A percentile compares a stretch with the other conserved stretches of the same genome.
Conservation (phyloP, 2,329 filamentous ascomycete species). For the Colletotrichum sp. region DNA sequence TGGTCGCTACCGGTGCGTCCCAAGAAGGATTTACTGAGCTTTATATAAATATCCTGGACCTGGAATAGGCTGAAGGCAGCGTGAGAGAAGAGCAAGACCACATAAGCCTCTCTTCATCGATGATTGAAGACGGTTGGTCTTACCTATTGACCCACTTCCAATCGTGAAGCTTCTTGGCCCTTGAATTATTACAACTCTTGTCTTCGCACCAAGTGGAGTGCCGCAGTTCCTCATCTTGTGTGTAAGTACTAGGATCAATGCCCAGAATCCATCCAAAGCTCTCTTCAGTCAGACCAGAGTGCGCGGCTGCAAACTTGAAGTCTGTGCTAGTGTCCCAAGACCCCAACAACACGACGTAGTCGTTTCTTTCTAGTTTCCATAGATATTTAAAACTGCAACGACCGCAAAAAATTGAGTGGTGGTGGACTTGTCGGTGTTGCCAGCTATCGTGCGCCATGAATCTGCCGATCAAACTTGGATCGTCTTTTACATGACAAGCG, state of each 20-base stretch:
- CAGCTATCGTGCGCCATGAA: not conserved
- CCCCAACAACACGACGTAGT: not conserved
- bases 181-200: not conserved
- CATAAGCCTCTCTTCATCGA: not conserved
- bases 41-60: not conserved
- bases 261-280: not conserved
- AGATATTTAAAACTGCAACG: not conserved
- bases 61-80: not conserved
- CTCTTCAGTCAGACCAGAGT: not conserved
- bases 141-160: not conserved
- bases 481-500: not conserved
- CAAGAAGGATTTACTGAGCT: conserved; percentile 7
- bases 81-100: accelerated
- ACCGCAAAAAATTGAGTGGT: not conserved
- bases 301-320: not conserved
- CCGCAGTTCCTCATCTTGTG: not conserved
- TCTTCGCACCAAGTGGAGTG: not conserved
- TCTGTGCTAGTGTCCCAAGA: not conserved
- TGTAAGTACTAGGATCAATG: not conserved
- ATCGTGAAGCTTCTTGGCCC: not conserved
- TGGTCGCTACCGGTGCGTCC: not conserved
- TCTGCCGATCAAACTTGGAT: not conserved
- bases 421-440: not conserved
- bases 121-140: not conserved
- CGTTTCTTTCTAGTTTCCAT: not conserved